Percentiles rank a stretch among this genome's conserved stretches.
Evolutionary conservation across 1,139 yeast genomes (phyloP).

Genomic region (Hyphopichia fennica): DNA sequence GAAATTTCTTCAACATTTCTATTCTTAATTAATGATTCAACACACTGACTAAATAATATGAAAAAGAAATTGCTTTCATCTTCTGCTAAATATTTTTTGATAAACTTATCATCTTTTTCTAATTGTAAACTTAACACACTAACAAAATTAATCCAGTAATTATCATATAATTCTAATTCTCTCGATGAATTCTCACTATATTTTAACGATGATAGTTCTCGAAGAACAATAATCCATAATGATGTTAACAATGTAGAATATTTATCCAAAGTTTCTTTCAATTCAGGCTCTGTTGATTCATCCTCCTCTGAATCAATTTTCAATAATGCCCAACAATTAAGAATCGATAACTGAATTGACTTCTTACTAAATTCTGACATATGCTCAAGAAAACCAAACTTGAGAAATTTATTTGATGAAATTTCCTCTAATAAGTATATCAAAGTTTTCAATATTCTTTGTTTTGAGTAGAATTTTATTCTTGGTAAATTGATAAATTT

Average conservation of each 20-base stretch:
- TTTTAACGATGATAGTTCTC: conserved; percentile 71
- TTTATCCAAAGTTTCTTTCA: conserved; percentile 49
- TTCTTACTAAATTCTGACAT: conserved; percentile 57
- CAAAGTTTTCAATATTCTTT: conserved; percentile 67
- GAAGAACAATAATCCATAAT: conserved; percentile 73
- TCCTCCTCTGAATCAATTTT: conserved; percentile 49
- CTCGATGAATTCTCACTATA: conserved; percentile 52
- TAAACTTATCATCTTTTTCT: conserved; percentile 47
- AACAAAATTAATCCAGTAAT: conserved; percentile 77
- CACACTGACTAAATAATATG: conserved; percentile 80
- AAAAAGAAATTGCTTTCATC: conserved; percentile 77
- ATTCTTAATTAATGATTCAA: conserved; percentile 65
- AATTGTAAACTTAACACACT: conserved; percentile 73
- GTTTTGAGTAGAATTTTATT: conserved; percentile 50
- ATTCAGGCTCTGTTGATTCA: conserved; percentile 32
- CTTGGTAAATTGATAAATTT: conserved; percentile 60
- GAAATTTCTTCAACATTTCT: conserved; percentile 46
- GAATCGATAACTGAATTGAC: conserved; percentile 65
- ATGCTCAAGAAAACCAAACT: conserved; percentile 43
- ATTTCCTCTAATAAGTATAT: conserved; percentile 67
- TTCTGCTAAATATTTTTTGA: conserved; percentile 48
- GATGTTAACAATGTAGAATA: conserved; percentile 66
- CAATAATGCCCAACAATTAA: conserved; percentile 88
- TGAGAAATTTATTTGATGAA: conserved; percentile 43
- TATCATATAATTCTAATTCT: conserved; percentile 57